These are phyloP conservation scores for Nemania sp. DNA, from an alignment of 2,329 filamentous ascomycete species.

Conservation along the genomic window DNA sequence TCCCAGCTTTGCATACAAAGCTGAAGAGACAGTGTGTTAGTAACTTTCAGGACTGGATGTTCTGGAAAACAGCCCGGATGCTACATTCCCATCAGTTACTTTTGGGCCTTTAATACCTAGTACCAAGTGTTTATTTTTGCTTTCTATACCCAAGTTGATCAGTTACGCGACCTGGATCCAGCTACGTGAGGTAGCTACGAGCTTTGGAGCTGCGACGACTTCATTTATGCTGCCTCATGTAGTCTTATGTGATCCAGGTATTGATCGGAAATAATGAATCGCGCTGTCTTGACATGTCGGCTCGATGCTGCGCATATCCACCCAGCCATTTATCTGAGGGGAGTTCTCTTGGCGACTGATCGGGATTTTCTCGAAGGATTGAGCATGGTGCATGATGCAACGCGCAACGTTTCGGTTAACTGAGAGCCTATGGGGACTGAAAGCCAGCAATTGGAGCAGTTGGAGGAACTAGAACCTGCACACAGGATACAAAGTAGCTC, in stretches of 20 bases:
- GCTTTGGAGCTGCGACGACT: too few relatives aligned
- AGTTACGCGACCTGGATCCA: constrained; percentile 12
- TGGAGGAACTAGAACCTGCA: too few relatives aligned
- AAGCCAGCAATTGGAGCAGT: too few relatives aligned
- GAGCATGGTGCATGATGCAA: not conserved
- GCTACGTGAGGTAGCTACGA: not conserved
- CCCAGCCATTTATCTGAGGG: not conserved
- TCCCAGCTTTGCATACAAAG: not conserved
- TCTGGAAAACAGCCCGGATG: too few relatives aligned
- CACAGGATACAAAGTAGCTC: too few relatives aligned
- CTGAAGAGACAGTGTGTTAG: constrained; percentile 20
- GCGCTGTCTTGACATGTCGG: constrained; percentile 1
- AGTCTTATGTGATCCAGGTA: not conserved
- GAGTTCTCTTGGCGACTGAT: constrained; percentile 4
- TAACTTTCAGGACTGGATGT: too few relatives aligned
- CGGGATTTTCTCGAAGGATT: not conserved
- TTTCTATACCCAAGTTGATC: constrained; percentile 28
- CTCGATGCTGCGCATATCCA: constrained; percentile 9
- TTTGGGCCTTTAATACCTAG: too few relatives aligned
- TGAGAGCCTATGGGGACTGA: too few relatives aligned
- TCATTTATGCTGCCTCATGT: not conserved
- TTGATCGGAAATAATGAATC: constrained; percentile 17
- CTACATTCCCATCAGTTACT: too few relatives aligned
- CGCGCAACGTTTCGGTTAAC: too few relatives aligned
- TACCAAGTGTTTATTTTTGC: too few relatives aligned